Conservation (phyloP, 306 rosid genomes). For the Clitoria ternatea region DNA sequence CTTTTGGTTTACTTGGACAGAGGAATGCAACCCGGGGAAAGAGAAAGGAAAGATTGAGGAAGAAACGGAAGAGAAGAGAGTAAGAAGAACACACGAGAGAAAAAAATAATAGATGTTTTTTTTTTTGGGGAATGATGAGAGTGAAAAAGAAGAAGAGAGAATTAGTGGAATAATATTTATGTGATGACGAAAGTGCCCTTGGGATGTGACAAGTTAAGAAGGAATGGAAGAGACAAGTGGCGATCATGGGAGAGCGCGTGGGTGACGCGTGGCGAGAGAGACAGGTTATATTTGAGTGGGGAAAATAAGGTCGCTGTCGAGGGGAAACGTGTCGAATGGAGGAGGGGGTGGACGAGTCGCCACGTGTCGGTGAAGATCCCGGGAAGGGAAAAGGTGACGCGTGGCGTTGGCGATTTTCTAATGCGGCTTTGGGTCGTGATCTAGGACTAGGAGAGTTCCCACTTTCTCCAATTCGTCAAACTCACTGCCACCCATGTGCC, state of each 20-base stretch:
- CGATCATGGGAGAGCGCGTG: background rate
- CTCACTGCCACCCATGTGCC: constrained; percentile 24
- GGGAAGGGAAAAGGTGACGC: constrained; percentile 22
- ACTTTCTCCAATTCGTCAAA: background rate
- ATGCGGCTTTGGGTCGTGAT: constrained; percentile 18
- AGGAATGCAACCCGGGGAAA: background rate
- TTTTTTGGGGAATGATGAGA: background rate
- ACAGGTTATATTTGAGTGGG: constrained; percentile 29
- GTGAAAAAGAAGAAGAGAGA: background rate
- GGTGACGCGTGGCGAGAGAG: constrained; percentile 49
- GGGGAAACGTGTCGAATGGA: constrained; percentile 37
- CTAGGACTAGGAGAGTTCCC: background rate
- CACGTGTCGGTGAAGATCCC: constrained; percentile 39
- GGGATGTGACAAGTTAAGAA: constrained; percentile 23
- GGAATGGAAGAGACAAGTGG: constrained; percentile 49
- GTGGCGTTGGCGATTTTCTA: too few relatives aligned
- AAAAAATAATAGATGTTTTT: background rate
- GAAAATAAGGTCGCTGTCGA: constrained; percentile 35
- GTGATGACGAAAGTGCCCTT: constrained; percentile 46
- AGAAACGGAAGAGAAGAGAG: background rate
- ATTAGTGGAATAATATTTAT: background rate
- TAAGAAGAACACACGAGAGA: background rate
- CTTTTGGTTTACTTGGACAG: background rate
- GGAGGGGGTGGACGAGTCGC: background rate
- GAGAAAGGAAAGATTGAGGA: background rate